Base-by-base conservation (phyloP, 208 protist species). In the Trypanosoma vivax region DNA sequence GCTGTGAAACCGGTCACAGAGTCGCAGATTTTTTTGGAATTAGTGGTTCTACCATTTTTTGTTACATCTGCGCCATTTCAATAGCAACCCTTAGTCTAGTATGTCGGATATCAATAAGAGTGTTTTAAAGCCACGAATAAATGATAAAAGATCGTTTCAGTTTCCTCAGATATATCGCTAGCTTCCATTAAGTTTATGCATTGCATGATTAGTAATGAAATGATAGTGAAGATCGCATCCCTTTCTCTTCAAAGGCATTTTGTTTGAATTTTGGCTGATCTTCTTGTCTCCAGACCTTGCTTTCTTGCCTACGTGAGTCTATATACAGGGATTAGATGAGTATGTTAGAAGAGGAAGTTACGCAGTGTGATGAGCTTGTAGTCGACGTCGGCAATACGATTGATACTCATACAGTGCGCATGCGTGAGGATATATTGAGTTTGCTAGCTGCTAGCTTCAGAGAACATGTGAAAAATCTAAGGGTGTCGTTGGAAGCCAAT, bases 371-470 rank as follows among this genome's bases (percentile, higher is more conserved):
- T 5, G 45, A 39, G 13, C 54, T 66, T 47, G 19, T 66, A 14
- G 45, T 13, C n/a, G 37, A 58, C 1, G 51, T 66, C 7, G 60
- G 60, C 3, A 21, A 37, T 38, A 43, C 37, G 6, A 57, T 66
- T 28, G 51, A 66, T 29, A 38, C 50, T 27, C 51, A 66, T 31
- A 60, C 51, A 1, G 47, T 51, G 16, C 49, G 45, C 24, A 59
- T 66, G 60, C 50, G 51, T 13, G 60, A 66, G 16, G 51, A 47
- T 23, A 60, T 66, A 49, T 34, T 66, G 6, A n/a, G 34, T 6
- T 47, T 66, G 33, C 25, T 66, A 27, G 5, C 30, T 2, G 35
- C n/a, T 19, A 35, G 60, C 37, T 16, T 66, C 5, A 50, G 34
- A 9, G 6, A 52, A 30, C 60, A 66, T 25, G 51, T 34, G 18